phyloP scores from a whole-genome alignment of 495 filamentous ascomycete genomes.

The Lasiosphaeriaceae sp. region DNA sequence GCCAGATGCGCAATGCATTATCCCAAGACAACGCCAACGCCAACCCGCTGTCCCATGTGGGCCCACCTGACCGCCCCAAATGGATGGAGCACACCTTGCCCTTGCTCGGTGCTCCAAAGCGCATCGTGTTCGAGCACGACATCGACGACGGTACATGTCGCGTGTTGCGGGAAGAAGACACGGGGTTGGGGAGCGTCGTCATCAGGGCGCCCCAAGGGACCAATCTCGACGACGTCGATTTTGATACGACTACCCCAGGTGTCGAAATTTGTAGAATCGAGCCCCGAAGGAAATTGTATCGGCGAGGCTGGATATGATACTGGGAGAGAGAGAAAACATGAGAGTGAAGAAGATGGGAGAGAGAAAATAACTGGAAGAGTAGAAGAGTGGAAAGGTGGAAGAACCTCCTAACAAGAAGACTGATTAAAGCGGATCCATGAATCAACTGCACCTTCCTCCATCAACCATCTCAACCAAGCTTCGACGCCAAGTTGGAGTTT shows the following conservation, averaged over 20 bases:
- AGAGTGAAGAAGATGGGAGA: no score
- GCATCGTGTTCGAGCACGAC: conserved; percentile 23
- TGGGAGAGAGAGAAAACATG: not conserved
- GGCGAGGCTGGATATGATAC: not conserved
- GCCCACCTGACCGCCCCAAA: not conserved
- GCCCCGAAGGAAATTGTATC: not conserved
- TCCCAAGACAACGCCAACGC: not conserved
- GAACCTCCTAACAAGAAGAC: no score
- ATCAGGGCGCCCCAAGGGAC: not conserved
- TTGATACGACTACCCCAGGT: no score
- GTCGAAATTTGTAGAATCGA: not conserved
- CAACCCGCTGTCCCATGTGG: not conserved
- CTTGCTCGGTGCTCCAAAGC: conserved; percentile 3
- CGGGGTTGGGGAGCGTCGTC: conserved; percentile 1
- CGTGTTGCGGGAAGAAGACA: conserved; percentile 14
- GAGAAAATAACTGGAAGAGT: no score
- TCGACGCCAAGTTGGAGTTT: no score
- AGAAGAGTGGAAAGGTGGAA: no score
- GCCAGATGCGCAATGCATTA: conserved; percentile 23
- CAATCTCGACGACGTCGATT: no score
- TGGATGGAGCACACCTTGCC: not conserved
- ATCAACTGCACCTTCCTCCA: no score
- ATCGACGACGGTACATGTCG: conserved; percentile 6
- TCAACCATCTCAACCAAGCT: no score
- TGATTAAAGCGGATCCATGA: no score